Base-by-base conservation (phyloP, 169 alveolate genomes). In the Plasmodium berghei region DNA sequence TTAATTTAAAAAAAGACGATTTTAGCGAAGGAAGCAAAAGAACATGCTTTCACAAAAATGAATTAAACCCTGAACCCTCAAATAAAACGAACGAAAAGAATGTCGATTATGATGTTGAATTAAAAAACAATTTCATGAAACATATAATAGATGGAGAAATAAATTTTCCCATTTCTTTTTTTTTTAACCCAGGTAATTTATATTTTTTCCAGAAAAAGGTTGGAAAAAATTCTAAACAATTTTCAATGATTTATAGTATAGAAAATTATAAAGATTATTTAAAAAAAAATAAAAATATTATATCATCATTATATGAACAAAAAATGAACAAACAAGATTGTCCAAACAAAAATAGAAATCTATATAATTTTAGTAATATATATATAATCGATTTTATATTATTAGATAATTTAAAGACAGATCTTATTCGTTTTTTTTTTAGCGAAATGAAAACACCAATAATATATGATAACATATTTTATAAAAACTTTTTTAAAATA, bases 381-480 rank as follows among this genome's bases (percentile, higher is more conserved):
- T 86, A 18, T 71, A 46, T 86, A 18, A 40, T 86, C 18, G 75
- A 86, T 10, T 86, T 86, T 86, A 24, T 86, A 40, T 45, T 86
- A 12, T 24, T 86, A 40, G 87, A 86, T 48, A 69, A 86, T n/a
- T 59, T 34, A 5, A 86, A 71, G 28, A 69, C 91, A 20, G 91
- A 86, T 49, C n/a, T 72, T 14, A 71, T 86, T 34, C 16, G 91
- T 14, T 61, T 59, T 14, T 59, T 86, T 42, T 86, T 86, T 49
- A 86, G 77, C 20, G 91, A 86, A 71, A 4, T 71, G 34, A 86
- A 70, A 16, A 86, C 91, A 16, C 91, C 91, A 8, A 71, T 86
- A 70, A 86, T 86, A 61, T 70, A 86, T 71, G 91, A 86, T 48
- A 86, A 14, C n/a, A 34, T 86, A 59, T 86, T 86, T 70, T 66